Conservation (phyloP, 768 basidiomycete genomes). For the Agrocybe praecox region DNA sequence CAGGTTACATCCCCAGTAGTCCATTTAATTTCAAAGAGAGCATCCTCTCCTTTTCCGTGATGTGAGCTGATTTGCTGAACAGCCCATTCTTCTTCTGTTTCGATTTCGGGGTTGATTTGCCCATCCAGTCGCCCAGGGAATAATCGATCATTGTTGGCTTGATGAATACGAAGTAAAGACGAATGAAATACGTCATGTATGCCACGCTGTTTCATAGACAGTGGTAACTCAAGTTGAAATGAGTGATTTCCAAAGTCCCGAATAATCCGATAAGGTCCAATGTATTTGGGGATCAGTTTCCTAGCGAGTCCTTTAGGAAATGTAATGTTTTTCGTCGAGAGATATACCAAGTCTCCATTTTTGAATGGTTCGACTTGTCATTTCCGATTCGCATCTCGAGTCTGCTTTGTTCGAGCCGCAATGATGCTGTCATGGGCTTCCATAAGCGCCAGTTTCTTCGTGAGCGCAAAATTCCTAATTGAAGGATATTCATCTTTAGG, state of each 20-base stretch:
- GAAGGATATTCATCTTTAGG: too few species aligned
- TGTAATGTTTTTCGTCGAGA: background rate
- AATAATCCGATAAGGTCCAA: conserved; percentile 16
- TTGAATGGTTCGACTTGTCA: background rate
- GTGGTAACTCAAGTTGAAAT: background rate
- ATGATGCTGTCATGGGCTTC: too few species aligned
- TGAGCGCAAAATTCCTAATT: too few species aligned
- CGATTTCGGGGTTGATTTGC: conserved; percentile 13
- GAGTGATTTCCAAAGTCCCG: conserved; percentile 6
- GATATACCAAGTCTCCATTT: background rate
- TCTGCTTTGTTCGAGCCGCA: background rate
- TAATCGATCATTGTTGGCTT: conserved; percentile 28
- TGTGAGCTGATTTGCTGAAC: conserved; percentile 14
- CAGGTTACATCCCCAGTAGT: background rate
- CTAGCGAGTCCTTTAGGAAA: conserved; percentile 21
- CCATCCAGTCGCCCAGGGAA: conserved; percentile 32
- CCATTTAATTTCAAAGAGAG: background rate
- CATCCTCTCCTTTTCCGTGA: background rate
- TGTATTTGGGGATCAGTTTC: conserved; percentile 22
- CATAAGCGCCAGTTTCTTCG: too few species aligned
- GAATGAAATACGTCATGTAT: conserved; percentile 36
- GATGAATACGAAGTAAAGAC: conserved; percentile 25
- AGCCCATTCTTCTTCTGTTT: conserved; percentile 4
- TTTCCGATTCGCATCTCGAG: background rate
- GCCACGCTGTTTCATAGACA: conserved; percentile 2